Evolutionary conservation across 2,329 filamentous ascomycete species (phyloP), one percentile per base, ranked within the genome.

Genomic region (Penicillium sp.): DNA sequence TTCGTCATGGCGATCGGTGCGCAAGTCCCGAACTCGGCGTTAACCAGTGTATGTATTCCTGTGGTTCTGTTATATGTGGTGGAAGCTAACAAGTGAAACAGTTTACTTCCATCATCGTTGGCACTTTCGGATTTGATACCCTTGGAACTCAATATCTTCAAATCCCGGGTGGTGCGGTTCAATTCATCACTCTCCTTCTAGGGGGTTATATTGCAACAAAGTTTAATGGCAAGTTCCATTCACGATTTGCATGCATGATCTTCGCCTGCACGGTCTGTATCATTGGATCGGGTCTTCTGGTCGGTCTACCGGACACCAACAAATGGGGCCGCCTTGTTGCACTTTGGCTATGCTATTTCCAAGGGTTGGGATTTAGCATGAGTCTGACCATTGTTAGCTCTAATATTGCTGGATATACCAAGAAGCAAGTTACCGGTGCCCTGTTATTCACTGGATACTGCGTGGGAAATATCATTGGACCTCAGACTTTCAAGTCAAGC

Each of bases 301-400:
- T 84, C 5, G 80, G 76, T 0, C 67, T 84, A 6, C 79, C 81
- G 0, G 63, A 70, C 21, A 61, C 62, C 38, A 81, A 82, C 60
- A 82, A 82, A 71, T 84, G 82, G 82, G 82, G 80, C 13, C 73
- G 81, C 3, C 70, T 85, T 2, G 82, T 84, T 5, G 81, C 78
- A 0, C 73, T 84, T 4, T 85, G 82, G 81, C 71, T 85, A 15
- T 82, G 79, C 57, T 82, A 77, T 60, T 82, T 82, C 63, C 79
- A 82, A 59, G 79, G 79, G 0, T 60, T 82, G 7, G 79, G 80
- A 1, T 83, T 83, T 61, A 79, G 75, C 41, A 78, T 83, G 72
- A 78, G 74, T 52, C 65, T 83, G 56, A 82, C 79, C 0, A 80
- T 82, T 65, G 73, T 83, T 29, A 78, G 73, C 55, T 77, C 74